Base-by-base conservation (phyloP, 2,329 filamentous ascomycete genomes). In the Hymenoscyphus scutula region DNA sequence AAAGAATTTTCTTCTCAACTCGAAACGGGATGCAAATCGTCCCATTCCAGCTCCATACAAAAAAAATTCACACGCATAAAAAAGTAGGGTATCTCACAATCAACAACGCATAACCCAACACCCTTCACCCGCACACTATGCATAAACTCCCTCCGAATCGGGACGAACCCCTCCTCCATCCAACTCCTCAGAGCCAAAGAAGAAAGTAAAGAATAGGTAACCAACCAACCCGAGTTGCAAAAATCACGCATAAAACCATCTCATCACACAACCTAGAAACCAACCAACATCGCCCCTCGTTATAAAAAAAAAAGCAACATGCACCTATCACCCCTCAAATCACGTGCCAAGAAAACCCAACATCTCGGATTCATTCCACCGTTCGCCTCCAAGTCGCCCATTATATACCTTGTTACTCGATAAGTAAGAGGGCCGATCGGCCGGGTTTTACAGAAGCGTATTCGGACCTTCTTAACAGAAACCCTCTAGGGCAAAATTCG, bases 321-420 rank as follows among this genome's bases (percentile, higher is more conserved):
- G 7, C 45, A n/a, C n/a, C n/a, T n/a, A n/a, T n/a, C 45, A 23
- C 23, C 45, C 45, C n/a, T n/a, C n/a, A n/a, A 51, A 23, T 51
- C 45, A 51, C 23, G 45, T 51, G 45, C 45, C 45, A 51, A 51
- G 45, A 51, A 23, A 51, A 23, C 19, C 45, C 45, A 51, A 51
- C 45, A 23, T 5, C 23, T 51, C n/a, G 45, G 45, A 51, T 51
- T 25, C 45, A 51, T 51, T 25, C 45, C 45, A 51, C 45, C 45
- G 23, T 51, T 51, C 4, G n/a, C 8, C 13, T 11, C 11, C 11
- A 15, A 5, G 27, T 29, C 6, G 27, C 34, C 32, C 32, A 34
- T 34, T 8, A 8, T 10, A 5, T 6, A 29, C 19, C 19, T 51
- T 25, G 19, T 51, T 51, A 10, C n/a, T n/a, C n/a, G n/a, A n/a